phyloP scores from a whole-genome alignment of 2,329 filamentous ascomycete genomes.

The Myriosclerotinia scirpicola region DNA sequence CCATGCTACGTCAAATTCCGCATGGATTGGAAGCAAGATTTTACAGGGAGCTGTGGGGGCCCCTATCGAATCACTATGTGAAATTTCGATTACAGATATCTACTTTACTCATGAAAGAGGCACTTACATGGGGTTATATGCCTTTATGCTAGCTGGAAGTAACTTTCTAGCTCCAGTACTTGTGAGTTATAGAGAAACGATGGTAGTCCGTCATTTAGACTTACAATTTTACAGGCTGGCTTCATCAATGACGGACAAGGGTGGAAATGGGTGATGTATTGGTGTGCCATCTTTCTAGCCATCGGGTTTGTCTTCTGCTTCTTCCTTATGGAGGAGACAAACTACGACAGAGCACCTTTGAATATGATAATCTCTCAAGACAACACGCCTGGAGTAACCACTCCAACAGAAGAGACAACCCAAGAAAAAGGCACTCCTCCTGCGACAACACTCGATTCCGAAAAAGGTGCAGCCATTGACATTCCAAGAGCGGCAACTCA shows the following conservation, averaged over 20 bases:
- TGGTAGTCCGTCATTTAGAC: not conserved
- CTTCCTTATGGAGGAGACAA: constrained; percentile 62
- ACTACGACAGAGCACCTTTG: constrained; percentile 34
- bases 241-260: constrained; percentile 51
- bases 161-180: constrained; percentile 51
- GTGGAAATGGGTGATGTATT: constrained; percentile 54
- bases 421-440: not conserved
- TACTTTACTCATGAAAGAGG: constrained; percentile 49
- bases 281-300: constrained; percentile 54
- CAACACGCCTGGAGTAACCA: constrained; percentile 24
- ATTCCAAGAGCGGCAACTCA: not conserved
- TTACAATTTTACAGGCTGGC: constrained; percentile 40
- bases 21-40: constrained; percentile 41
- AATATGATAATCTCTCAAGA: constrained; percentile 22
- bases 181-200: constrained; percentile 26
- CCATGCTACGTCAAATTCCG: constrained; percentile 40
- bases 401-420: constrained; percentile 22
- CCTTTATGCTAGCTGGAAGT: constrained; percentile 46
- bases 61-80: constrained; percentile 39
- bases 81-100: constrained; percentile 42
- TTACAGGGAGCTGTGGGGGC: constrained; percentile 36
- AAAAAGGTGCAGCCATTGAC: constrained; percentile 23
- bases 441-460: constrained; percentile 24
- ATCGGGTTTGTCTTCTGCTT: constrained; percentile 53
- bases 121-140: constrained; percentile 46